Evolutionary conservation across 2,329 filamentous ascomycete genomes (phyloP).

Genomic region (Phyllachora maydis): DNA sequence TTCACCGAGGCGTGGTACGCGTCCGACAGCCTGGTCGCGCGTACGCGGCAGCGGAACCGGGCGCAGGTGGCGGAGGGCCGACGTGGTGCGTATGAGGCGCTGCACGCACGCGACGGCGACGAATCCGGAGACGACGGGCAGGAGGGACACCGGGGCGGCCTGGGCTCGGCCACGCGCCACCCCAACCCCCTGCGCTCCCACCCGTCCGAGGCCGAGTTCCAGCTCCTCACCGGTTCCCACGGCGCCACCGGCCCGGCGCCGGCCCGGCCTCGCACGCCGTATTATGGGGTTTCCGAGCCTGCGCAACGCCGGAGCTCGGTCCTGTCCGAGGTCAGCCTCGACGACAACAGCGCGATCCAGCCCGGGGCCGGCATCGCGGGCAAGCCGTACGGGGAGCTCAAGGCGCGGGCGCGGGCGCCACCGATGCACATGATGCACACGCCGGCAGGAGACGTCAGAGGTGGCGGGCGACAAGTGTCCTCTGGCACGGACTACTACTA

Average conservation of each 20-base stretch:
- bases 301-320: slow-evolving; percentile 7
- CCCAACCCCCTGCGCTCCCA: slow-evolving; percentile 34
- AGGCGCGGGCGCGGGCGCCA: slow-evolving; percentile 28
- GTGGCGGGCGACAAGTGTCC: slow-evolving; percentile 28
- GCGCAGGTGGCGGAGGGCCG: slow-evolving; percentile 12
- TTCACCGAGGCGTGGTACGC: slow-evolving; percentile 35
- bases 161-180: slow-evolving; percentile 10
- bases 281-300: too few relatives aligned
- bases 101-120: slow-evolving; percentile 21
- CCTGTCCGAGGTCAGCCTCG: slow-evolving; percentile 23
- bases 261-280: slow-evolving; percentile 12
- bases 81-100: slow-evolving; percentile 21
- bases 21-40: slow-evolving; percentile 29
- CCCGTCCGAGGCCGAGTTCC: slow-evolving; percentile 16
- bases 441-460: too few relatives aligned
- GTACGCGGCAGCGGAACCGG: slow-evolving; percentile 30
- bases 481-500: slow-evolving; percentile 34
- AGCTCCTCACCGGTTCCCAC: too few relatives aligned
- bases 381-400: slow-evolving; percentile 38
- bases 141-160: slow-evolving; percentile 6
- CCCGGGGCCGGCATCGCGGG: slow-evolving; percentile 25
- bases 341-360: slow-evolving; percentile 27
- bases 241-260: too few relatives aligned
- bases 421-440: slow-evolving; percentile 19
- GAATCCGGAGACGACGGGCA: slow-evolving; percentile 12